phyloP scores from a whole-genome alignment of 2,329 filamentous ascomycete genomes.

The Colletotrichum cereale region DNA sequence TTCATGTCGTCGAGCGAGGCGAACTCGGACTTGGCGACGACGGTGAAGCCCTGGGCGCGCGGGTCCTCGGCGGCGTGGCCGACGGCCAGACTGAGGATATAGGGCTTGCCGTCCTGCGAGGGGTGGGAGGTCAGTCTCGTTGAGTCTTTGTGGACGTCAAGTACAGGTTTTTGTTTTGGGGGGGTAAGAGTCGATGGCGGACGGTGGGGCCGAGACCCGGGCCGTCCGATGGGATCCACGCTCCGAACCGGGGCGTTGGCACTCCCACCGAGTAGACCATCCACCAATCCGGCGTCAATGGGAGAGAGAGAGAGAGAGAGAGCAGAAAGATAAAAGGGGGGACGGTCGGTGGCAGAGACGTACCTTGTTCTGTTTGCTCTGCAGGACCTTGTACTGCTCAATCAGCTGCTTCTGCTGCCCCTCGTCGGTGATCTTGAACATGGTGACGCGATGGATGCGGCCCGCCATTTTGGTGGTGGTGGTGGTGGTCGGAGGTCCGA shows the following conservation, averaged over 20 bases:
- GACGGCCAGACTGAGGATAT: slow-evolving; percentile 71
- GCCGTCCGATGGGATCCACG: background rate
- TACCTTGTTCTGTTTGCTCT: slow-evolving; percentile 58
- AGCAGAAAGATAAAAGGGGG: background rate
- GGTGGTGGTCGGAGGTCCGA: background rate
- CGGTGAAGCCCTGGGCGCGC: slow-evolving; percentile 74
- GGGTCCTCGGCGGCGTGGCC: slow-evolving; percentile 67
- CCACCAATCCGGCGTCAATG: too few species aligned
- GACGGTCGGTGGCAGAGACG: slow-evolving; percentile 24
- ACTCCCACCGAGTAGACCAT: background rate
- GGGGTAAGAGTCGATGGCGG: background rate
- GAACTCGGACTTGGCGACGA: slow-evolving; percentile 74
- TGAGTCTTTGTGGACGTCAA: background rate
- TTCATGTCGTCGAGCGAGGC: slow-evolving; percentile 75
- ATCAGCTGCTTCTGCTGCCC: slow-evolving; percentile 59
- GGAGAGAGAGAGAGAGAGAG: background rate
- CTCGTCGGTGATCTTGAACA: slow-evolving; percentile 65
- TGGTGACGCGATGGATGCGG: slow-evolving; percentile 62
- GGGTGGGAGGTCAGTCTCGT: background rate
- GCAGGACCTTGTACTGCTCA: slow-evolving; percentile 58
- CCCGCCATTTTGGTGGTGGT: slow-evolving; percentile 53
- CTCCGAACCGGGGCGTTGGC: background rate
- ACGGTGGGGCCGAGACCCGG: slow-evolving; percentile 4
- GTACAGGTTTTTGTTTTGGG: background rate
- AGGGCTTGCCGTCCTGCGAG: slow-evolving; percentile 76